phyloP scores from a whole-genome alignment of 1,284 basidiomycete species.

The Sporisorium reilianum region DNA sequence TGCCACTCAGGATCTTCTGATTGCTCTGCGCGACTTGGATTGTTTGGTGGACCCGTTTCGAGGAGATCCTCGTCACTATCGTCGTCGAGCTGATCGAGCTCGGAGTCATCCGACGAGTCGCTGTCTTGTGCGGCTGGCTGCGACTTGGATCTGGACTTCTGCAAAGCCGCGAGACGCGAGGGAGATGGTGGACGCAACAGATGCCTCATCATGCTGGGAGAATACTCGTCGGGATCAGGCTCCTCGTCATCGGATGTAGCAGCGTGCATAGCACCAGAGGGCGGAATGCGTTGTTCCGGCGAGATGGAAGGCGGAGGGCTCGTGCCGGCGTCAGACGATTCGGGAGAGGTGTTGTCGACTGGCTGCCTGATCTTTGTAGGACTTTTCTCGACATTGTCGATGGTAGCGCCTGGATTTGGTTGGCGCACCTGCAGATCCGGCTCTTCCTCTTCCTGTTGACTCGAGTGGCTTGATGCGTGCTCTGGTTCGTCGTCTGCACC shows the following conservation, averaged over 20 bases:
- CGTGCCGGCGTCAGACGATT: background rate
- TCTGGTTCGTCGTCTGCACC: background rate
- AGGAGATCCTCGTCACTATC: constrained; percentile 13
- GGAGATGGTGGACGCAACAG: constrained; percentile 2
- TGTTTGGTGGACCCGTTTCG: background rate
- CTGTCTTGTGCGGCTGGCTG: constrained; percentile 5
- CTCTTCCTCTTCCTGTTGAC: constrained; percentile 8
- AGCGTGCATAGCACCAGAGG: background rate
- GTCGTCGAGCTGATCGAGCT: constrained; percentile 21
- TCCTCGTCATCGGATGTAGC: constrained; percentile 31
- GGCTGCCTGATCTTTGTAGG: constrained; percentile 18
- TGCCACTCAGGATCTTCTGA: constrained; percentile 35
- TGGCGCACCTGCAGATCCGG: constrained; percentile 30
- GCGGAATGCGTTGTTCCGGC: background rate
- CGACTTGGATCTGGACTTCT: constrained; percentile 1
- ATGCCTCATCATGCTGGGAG: constrained; percentile 11
- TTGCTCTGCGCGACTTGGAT: background rate
- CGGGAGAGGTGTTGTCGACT: constrained; percentile 8
- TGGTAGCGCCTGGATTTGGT: constrained; percentile 18
- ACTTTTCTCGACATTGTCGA: constrained; percentile 24
- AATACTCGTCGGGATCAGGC: constrained; percentile 34
- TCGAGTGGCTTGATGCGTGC: background rate
- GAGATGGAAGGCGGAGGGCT: constrained; percentile 4
- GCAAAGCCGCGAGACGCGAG: constrained; percentile 2
- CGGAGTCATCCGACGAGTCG: constrained; percentile 18